phyloP scores from a whole-genome alignment of 2,329 filamentous ascomycete species.

The Exophiala oligosperma region DNA sequence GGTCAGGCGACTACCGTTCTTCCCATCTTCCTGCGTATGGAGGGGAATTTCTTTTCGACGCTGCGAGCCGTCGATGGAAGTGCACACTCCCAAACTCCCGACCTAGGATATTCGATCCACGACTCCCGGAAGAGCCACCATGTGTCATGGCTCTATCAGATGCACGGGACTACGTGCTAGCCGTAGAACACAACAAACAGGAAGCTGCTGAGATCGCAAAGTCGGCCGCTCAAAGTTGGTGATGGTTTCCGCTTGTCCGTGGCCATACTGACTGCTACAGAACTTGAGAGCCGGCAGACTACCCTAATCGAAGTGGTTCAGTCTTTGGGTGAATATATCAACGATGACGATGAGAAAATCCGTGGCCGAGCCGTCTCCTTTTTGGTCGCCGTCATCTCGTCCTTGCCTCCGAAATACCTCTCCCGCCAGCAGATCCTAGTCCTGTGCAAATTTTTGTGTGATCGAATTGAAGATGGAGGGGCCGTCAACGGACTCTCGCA shows the following conservation, averaged over 20 bases:
- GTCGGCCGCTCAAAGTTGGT: constrained; percentile 44
- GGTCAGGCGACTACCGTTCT: neutral
- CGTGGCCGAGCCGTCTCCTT: constrained; percentile 58
- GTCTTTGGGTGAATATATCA: constrained; percentile 66
- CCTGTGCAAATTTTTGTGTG: constrained; percentile 64
- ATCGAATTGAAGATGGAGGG: constrained; percentile 63
- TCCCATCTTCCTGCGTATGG: neutral
- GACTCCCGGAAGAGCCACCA: constrained; percentile 3
- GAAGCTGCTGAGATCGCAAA: constrained; percentile 48
- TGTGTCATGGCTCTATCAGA: constrained; percentile 42
- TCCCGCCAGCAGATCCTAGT: constrained; percentile 63
- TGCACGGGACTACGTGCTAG: constrained; percentile 50
- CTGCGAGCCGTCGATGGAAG: neutral
- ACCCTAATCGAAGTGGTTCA: constrained; percentile 64
- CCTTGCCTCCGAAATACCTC: constrained; percentile 55
- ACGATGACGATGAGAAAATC: constrained; percentile 61
- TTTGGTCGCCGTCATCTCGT: constrained; percentile 45
- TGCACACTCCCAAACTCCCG: neutral
- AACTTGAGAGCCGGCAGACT: constrained; percentile 59
- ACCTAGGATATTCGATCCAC: no score
- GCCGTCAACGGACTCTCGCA: constrained; percentile 60
- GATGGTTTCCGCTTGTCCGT: neutral
- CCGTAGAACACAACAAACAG: constrained; percentile 47
- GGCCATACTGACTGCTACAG: constrained; percentile 37
- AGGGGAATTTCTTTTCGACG: neutral